Conservation (phyloP, 2,329 filamentous ascomycete species). For the Alternaria sp. region DNA sequence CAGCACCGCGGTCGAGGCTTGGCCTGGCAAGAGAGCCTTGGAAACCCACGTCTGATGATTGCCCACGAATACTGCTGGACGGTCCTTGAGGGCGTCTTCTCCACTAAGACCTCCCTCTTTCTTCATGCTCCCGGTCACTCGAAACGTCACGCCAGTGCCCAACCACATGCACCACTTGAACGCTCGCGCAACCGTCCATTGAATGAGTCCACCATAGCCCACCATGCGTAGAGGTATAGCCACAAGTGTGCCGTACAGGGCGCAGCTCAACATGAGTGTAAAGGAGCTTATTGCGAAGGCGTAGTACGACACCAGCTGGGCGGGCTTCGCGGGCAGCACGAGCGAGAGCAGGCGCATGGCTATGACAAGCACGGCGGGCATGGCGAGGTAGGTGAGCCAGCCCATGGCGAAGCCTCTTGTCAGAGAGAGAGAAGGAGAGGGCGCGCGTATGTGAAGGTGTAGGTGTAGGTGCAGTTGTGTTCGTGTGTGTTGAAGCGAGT, state of each 20-base stretch:
- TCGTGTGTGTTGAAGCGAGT: conserved; percentile 8
- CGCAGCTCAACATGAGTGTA: conserved; percentile 47
- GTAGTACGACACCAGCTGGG: conserved; percentile 64
- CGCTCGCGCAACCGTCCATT: conserved; percentile 81
- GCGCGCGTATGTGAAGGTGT: background rate
- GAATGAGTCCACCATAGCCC: conserved; percentile 78
- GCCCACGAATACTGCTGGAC: conserved; percentile 89
- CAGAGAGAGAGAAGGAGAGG: background rate
- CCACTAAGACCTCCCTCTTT: conserved; percentile 41
- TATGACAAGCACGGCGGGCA: conserved; percentile 37
- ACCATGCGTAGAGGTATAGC: conserved; percentile 74
- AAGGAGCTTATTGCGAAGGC: conserved; percentile 66
- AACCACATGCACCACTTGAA: conserved; percentile 83
- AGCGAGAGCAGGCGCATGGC: conserved; percentile 40
- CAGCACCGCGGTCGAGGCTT: conserved; percentile 15
- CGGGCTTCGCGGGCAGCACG: conserved; percentile 38
- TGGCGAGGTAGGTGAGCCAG: conserved; percentile 43
- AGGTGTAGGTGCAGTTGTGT: conserved; percentile 1
- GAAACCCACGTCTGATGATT: conserved; percentile 82
- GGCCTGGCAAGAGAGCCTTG: background rate
- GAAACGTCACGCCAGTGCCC: conserved; percentile 80
- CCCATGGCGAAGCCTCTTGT: conserved; percentile 32
- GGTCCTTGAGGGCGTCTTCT: conserved; percentile 46
- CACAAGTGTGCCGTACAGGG: conserved; percentile 77
- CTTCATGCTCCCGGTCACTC: conserved; percentile 61